These are phyloP conservation scores for Psidium friedrichsthalianum DNA, from an alignment of 345 rosid genomes.

Conservation along the genomic window DNA sequence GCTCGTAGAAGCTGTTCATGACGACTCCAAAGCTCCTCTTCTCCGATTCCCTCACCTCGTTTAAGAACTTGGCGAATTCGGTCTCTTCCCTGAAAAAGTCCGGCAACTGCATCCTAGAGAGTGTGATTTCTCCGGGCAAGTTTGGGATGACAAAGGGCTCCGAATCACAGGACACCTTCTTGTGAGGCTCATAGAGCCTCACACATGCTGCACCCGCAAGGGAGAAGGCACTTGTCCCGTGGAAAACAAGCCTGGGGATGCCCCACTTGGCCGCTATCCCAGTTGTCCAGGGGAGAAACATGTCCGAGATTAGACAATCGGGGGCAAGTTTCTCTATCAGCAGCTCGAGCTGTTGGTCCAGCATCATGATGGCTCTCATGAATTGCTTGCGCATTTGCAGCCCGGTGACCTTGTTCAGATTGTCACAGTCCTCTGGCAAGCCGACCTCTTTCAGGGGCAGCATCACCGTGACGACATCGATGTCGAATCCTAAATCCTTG, in stretches of 20 bases:
- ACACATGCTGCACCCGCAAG: neutral
- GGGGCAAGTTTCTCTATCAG: slow-evolving; percentile 9
- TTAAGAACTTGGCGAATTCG: neutral
- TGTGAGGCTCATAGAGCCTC: slow-evolving; percentile 3
- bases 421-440: slow-evolving; percentile 14
- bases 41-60: slow-evolving; percentile 21
- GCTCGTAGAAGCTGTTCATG: slow-evolving; percentile 68
- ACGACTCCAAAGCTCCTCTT: slow-evolving; percentile 41
- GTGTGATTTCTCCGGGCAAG: slow-evolving; percentile 18
- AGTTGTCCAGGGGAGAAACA: slow-evolving; percentile 22
- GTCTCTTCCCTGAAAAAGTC: neutral
- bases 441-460: slow-evolving; percentile 13
- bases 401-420: neutral
- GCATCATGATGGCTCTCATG: neutral
- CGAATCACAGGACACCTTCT: slow-evolving; percentile 10
- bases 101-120: slow-evolving; percentile 11
- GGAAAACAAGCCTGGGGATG: slow-evolving; percentile 24
- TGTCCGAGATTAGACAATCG: slow-evolving; percentile 16
- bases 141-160: slow-evolving; percentile 19
- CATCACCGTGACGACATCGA: slow-evolving; percentile 3
- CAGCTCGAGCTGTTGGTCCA: slow-evolving; percentile 15
- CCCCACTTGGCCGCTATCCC: slow-evolving; percentile 10
- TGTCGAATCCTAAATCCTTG: slow-evolving; percentile 1
- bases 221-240: slow-evolving; percentile 21
- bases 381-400: neutral